Base-by-base conservation (phyloP, 2,329 filamentous ascomycete species). In the Xylaria sp. region DNA sequence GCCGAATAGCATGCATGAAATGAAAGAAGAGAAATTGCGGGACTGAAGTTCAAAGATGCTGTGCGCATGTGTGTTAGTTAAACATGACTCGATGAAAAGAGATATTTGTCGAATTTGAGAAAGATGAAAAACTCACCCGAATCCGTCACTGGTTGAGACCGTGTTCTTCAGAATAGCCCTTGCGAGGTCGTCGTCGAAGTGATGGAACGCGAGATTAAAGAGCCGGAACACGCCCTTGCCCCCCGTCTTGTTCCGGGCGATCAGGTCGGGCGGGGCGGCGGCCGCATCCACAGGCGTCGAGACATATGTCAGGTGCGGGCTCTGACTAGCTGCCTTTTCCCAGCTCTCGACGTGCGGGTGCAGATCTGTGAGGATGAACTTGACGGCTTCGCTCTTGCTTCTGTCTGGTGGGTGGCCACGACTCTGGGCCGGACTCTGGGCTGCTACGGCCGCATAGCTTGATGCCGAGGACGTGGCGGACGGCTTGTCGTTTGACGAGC, bases 191-290 rank as follows among this genome's bases (percentile, higher is more conserved):
- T 93, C 89, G 69, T 89, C 85, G 72, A 94, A 94, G 80, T 94
- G 91, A 78, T 94, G 92, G 75, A 94, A 94, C 0, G 90, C 87
- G 2, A 93, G 82, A 76, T 90, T 92, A 78, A 92, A 94, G 58
- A 93, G 80, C 4, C 91, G 83, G 76, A 93, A 91, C 25, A 92
- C 81, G 74, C 83, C 85, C 57, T 81, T 82, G 3, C 80, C 81
- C 12, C 78, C 76, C 6, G 71, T 74, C 20, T 72, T 69, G 65
- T 70, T 74, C 39, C 75, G 75, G 25, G 64, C 73, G 55, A 86
- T 79, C 36, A 90, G 77, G 46, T 83, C 78, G 36, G 78, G 74
- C n/a, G 89, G 87, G 1, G 87, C 88, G 59, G 83, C 80, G 12
- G 86, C 83, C 12, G 92, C 91, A 79, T 94, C 90, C 0, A 94